A percentile compares a stretch with the other conserved stretches of the same genome.
phyloP scores from a whole-genome alignment of 192 early-diverging fungal species.

The Mortierella hygrophila region DNA sequence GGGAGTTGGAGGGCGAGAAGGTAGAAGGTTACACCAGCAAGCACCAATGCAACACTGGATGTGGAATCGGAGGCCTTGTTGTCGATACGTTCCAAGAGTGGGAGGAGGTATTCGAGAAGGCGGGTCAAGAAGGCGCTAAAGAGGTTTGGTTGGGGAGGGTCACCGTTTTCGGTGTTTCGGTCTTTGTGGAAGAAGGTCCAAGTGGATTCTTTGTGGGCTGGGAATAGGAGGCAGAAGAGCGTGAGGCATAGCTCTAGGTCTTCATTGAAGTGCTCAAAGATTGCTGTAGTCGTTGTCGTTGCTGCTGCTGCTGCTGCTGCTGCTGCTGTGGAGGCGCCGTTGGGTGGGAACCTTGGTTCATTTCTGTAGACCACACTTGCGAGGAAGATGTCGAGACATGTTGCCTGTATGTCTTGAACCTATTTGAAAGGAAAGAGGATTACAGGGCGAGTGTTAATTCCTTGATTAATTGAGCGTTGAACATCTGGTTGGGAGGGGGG shows the following conservation, averaged over 20 bases:
- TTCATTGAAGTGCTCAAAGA: background rate
- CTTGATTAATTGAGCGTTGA: no score
- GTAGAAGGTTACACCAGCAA: background rate
- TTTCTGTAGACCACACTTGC: conserved; percentile 8
- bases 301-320: background rate
- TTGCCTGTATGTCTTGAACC: conserved; percentile 6
- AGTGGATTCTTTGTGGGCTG: conserved; percentile 6
- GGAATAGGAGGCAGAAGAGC: conserved; percentile 19
- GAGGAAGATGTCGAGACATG: conserved; percentile 32
- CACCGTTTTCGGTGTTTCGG: background rate
- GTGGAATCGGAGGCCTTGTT: background rate
- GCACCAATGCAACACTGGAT: background rate
- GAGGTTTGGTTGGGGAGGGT: background rate
- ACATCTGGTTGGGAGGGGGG: no score
- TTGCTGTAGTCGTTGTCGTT: background rate
- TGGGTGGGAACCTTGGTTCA: background rate
- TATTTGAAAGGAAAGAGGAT: background rate
- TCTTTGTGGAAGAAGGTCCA: background rate
- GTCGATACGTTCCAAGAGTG: conserved; percentile 11
- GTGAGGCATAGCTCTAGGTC: background rate
- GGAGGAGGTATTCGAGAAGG: conserved; percentile 19
- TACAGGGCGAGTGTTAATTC: background rate
- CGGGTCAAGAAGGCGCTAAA: conserved; percentile 6
- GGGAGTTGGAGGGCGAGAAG: conserved; percentile 22
- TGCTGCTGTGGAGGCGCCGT: background rate